These are phyloP conservation scores for Neofusicoccum ribis DNA, from an alignment of 2,329 filamentous ascomycete genomes.

Conservation along the genomic window DNA sequence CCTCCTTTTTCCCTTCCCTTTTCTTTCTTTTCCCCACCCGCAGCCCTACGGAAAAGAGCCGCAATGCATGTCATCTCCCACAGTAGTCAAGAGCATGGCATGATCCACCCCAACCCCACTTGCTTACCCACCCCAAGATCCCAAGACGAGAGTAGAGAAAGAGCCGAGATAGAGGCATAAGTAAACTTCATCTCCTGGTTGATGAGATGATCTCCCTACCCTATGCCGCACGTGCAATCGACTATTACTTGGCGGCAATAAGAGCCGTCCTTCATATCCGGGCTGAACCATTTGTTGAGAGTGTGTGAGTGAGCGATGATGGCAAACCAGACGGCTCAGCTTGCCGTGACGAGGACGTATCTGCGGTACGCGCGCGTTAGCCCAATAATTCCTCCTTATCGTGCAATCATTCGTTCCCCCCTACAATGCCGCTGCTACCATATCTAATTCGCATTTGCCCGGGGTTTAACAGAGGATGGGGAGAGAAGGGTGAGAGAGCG, in stretches of 20 bases:
- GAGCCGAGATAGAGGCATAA: too few species aligned
- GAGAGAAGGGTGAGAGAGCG: not conserved
- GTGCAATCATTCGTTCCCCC: not conserved
- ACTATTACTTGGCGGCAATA: too few species aligned
- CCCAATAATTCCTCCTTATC: not conserved
- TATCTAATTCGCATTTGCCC: not conserved
- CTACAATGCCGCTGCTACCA: too few species aligned
- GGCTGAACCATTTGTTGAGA: not conserved
- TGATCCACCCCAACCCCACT: not conserved
- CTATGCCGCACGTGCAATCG: too few species aligned
- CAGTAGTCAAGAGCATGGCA: not conserved
- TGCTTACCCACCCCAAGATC: too few species aligned
- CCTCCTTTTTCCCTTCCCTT: too few species aligned
- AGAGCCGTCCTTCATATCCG: too few species aligned
- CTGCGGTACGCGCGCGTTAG: slow-evolving; percentile 23
- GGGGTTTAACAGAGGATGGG: not conserved
- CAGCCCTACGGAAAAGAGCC: too few species aligned
- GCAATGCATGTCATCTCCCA: not conserved
- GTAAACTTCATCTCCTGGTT: too few species aligned
- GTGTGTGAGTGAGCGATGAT: not conserved
- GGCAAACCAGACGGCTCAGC: slow-evolving; percentile 25
- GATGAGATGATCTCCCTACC: too few species aligned
- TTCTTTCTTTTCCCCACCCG: too few species aligned
- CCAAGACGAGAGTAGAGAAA: too few species aligned
- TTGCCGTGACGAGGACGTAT: slow-evolving; percentile 45